Conservation (phyloP, 2,329 filamentous ascomycete species). For the Chrysosporium keratinophilum region DNA sequence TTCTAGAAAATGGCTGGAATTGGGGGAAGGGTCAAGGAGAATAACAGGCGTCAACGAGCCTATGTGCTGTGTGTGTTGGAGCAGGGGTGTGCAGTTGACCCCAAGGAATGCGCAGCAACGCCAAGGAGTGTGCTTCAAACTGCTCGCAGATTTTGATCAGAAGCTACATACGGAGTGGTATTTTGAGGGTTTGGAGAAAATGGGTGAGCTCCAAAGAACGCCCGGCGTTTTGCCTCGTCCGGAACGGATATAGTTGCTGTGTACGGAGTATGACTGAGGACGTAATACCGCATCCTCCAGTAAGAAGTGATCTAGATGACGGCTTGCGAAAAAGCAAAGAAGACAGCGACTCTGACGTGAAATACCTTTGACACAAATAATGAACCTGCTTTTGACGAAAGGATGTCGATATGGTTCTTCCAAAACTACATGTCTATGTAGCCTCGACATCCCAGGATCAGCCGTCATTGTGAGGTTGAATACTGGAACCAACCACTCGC, state of each 20-base stretch:
- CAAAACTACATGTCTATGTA: too few relatives aligned
- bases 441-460: background rate
- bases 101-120: background rate
- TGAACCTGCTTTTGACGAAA: too few relatives aligned
- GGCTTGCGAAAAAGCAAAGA: background rate
- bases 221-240: constrained; percentile 9
- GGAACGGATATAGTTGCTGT: background rate
- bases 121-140: background rate
- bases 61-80: background rate
- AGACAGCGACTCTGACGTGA: background rate
- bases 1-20: constrained; percentile 10
- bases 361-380: background rate
- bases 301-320: background rate
- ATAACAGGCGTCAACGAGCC: too few relatives aligned
- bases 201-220: background rate
- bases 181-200: background rate
- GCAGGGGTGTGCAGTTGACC: background rate
- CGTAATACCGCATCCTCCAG: background rate
- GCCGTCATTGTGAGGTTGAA: background rate
- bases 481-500: background rate
- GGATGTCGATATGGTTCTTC: too few relatives aligned
- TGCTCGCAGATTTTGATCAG: background rate
- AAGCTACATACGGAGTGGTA: background rate
- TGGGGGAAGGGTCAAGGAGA: background rate
- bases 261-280: too few relatives aligned